phyloP scores from a whole-genome alignment of 2,329 filamentous ascomycete species.

The Daldinia eschscholtzii region DNA sequence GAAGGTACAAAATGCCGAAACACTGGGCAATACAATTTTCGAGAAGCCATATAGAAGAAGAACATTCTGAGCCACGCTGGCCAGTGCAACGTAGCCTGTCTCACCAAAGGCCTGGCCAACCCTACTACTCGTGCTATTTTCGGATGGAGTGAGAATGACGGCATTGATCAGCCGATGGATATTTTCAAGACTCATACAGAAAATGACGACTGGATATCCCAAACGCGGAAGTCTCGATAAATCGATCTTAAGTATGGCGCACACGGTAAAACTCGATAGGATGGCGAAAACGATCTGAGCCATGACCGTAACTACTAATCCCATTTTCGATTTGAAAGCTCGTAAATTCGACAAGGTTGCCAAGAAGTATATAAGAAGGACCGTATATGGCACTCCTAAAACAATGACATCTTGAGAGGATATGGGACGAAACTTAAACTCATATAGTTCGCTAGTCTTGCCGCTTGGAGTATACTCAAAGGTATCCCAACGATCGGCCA shows the following conservation, averaged over 20 bases:
- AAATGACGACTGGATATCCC: constrained; percentile 81
- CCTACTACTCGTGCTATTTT: constrained; percentile 75
- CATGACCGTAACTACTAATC: constrained; percentile 77
- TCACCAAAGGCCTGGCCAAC: constrained; percentile 81
- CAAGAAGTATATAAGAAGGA: constrained; percentile 74
- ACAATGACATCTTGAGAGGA: constrained; percentile 74
- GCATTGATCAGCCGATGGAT: constrained; percentile 83
- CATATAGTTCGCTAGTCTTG: constrained; percentile 73
- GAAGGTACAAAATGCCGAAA: constrained; percentile 81
- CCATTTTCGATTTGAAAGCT: constrained; percentile 81
- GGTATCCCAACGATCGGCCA: constrained; percentile 70
- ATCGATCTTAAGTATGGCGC: constrained; percentile 80
- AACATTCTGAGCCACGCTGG: constrained; percentile 77
- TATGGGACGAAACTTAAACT: constrained; percentile 83
- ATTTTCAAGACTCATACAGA: constrained; percentile 82
- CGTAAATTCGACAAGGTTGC: constrained; percentile 75
- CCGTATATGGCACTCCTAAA: constrained; percentile 73
- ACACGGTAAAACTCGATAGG: constrained; percentile 83
- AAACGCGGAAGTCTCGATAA: constrained; percentile 80
- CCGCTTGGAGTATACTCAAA: constrained; percentile 69
- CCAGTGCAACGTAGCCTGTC: constrained; percentile 76
- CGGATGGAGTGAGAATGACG: constrained; percentile 77
- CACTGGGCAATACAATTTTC: constrained; percentile 74
- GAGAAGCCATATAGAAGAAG: constrained; percentile 75
- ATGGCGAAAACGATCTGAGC: constrained; percentile 79